A percentile compares a stretch with the other conserved stretches of the same genome.
phyloP scores from a whole-genome alignment of 2,329 filamentous ascomycete genomes.

The Dothidotthia symphoricarpi region DNA sequence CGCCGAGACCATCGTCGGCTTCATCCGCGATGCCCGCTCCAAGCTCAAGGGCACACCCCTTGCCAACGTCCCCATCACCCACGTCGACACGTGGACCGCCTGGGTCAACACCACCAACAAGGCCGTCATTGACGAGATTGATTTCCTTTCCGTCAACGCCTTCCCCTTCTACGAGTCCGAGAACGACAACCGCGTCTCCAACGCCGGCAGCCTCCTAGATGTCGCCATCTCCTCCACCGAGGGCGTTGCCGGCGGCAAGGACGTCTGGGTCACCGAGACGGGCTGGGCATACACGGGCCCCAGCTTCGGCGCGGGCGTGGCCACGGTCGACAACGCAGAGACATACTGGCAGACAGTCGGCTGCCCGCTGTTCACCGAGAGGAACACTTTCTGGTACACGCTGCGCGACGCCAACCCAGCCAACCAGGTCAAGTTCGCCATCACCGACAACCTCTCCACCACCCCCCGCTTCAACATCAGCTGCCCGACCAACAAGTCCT shows the following conservation, averaged over 20 bases:
- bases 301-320: constrained; percentile 27
- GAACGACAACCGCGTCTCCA: constrained; percentile 37
- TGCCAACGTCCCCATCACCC: constrained; percentile 48
- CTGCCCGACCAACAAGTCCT: constrained; percentile 41
- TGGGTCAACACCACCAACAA: constrained; percentile 39
- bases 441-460: constrained; percentile 55
- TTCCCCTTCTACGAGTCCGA: constrained; percentile 42
- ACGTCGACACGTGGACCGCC: constrained; percentile 41
- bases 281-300: constrained; percentile 38
- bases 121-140: constrained; percentile 36
- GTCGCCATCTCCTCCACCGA: constrained; percentile 31
- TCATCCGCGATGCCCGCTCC: constrained; percentile 46
- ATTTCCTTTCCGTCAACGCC: constrained; percentile 40
- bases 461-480: constrained; percentile 55
- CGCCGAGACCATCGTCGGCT: constrained; percentile 62
- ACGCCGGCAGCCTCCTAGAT: constrained; percentile 42
- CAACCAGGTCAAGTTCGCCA: constrained; percentile 59
- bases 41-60: constrained; percentile 62
- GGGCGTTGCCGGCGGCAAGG: constrained; percentile 31
- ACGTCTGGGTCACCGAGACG: constrained; percentile 43
- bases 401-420: constrained; percentile 50
- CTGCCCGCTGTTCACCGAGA: constrained; percentile 34
- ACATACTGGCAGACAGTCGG: constrained; percentile 38
- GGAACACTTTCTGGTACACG: constrained; percentile 40
- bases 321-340: constrained; percentile 31